Percentiles rank a stretch among this genome's conserved stretches.
phyloP scores from a whole-genome alignment of 2,329 filamentous ascomycete genomes.

The Cercospora sp. region DNA sequence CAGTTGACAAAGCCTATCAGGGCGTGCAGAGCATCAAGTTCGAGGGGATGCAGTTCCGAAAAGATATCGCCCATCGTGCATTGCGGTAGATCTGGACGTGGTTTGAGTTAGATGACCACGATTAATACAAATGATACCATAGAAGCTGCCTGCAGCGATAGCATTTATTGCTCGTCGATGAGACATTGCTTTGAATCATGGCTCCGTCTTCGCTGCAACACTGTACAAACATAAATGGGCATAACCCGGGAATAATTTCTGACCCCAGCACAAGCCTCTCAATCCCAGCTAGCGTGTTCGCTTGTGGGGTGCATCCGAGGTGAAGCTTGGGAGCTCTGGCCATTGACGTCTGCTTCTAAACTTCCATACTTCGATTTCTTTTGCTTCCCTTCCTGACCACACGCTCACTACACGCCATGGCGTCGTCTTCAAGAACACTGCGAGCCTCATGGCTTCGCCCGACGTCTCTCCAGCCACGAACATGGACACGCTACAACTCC shows the following conservation, averaged over 20 bases:
- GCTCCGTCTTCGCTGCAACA: too few relatives aligned
- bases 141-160: too few relatives aligned
- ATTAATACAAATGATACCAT: background rate
- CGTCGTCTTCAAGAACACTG: slow-evolving; percentile 9
- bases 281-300: background rate
- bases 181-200: too few relatives aligned
- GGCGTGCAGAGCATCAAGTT: slow-evolving; percentile 80
- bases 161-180: too few relatives aligned
- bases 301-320: slow-evolving; percentile 5
- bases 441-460: slow-evolving; percentile 30
- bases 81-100: slow-evolving; percentile 33
- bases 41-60: slow-evolving; percentile 85
- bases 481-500: slow-evolving; percentile 32
- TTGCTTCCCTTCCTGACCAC: background rate
- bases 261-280: background rate
- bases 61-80: slow-evolving; percentile 73
- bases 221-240: background rate
- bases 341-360: slow-evolving; percentile 3
- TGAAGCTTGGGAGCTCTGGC: slow-evolving; percentile 5
- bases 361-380: background rate
- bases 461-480: too few relatives aligned
- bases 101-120: background rate
- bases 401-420: background rate
- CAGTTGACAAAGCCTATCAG: slow-evolving; percentile 83
- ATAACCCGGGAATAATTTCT: background rate